Percentiles rank a stretch among this genome's conserved stretches.
These are phyloP conservation scores for Serendipita indica DNA, from an alignment of 768 basidiomycete genomes.

Conservation along the genomic window DNA sequence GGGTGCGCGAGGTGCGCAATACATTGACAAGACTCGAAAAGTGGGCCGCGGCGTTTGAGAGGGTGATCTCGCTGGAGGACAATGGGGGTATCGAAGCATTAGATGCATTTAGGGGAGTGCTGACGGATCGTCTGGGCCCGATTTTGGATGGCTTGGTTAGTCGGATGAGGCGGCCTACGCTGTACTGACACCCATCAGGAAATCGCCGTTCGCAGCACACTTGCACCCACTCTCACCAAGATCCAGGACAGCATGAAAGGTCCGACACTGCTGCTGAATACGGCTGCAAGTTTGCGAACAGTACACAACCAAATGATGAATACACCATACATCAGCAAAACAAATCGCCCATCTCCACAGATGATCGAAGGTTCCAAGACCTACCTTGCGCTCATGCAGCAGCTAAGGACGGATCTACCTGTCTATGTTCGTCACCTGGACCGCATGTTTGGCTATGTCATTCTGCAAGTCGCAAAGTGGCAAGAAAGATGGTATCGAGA, in stretches of 20 bases:
- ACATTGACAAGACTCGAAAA: slow-evolving; percentile 35
- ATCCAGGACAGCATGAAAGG: slow-evolving; percentile 52
- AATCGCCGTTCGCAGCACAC: slow-evolving; percentile 1
- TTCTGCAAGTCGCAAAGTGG: slow-evolving; percentile 37
- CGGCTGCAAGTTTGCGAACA: slow-evolving; percentile 41
- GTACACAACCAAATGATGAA: slow-evolving; percentile 57
- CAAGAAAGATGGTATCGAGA: slow-evolving; percentile 48
- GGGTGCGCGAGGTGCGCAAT: slow-evolving; percentile 39
- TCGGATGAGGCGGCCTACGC: slow-evolving; percentile 43
- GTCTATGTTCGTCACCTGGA: slow-evolving; percentile 43
- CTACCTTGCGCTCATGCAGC: slow-evolving; percentile 61
- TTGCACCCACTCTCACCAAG: slow-evolving; percentile 21
- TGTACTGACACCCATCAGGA: background rate
- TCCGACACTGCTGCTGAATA: slow-evolving; percentile 5
- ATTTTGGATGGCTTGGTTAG: slow-evolving; percentile 38
- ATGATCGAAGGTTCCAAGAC: slow-evolving; percentile 61
- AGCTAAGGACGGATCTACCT: slow-evolving; percentile 57
- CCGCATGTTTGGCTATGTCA: slow-evolving; percentile 38
- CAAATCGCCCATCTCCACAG: slow-evolving; percentile 43
- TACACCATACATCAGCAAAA: slow-evolving; percentile 44
- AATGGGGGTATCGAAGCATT: slow-evolving; percentile 23
- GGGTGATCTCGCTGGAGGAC: slow-evolving; percentile 29
- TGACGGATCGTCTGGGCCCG: slow-evolving; percentile 38
- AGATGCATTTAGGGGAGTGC: slow-evolving; percentile 37
- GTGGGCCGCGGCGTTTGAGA: slow-evolving; percentile 47